Evolutionary conservation across 164 flowering plant species (phyloP).

Genomic region (Brasenia schreberi): DNA sequence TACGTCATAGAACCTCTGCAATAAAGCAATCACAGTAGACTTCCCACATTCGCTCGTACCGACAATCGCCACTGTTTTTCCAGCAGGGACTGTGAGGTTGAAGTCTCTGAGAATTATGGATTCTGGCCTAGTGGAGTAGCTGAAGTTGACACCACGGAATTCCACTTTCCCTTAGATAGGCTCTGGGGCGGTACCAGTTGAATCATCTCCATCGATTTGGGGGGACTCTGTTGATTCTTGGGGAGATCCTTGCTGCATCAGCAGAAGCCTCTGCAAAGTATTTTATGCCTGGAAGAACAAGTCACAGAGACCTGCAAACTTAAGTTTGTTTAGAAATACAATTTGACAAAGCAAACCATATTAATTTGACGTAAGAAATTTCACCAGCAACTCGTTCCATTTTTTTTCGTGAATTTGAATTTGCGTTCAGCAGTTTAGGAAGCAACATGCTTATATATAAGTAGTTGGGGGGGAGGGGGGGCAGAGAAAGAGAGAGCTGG

Average conservation of each 20-base stretch:
- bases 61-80: slow-evolving; percentile 73
- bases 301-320: slow-evolving; percentile 59
- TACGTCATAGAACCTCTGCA: slow-evolving; percentile 76
- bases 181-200: slow-evolving; percentile 34
- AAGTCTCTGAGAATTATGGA: slow-evolving; percentile 57
- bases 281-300: slow-evolving; percentile 70
- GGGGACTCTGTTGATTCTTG: slow-evolving; percentile 55
- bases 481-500: not conserved
- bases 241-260: slow-evolving; percentile 59
- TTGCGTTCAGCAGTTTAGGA: no score
- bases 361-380: no score
- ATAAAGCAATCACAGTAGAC: slow-evolving; percentile 66
- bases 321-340: no score
- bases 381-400: no score
- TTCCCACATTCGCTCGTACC: slow-evolving; percentile 94
- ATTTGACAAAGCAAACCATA: no score
- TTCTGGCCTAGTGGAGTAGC: slow-evolving; percentile 77
- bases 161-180: slow-evolving; percentile 40
- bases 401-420: no score
- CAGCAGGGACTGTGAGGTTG: slow-evolving; percentile 54
- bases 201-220: slow-evolving; percentile 48
- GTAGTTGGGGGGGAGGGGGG: not conserved
- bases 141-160: slow-evolving; percentile 47
- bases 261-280: slow-evolving; percentile 80
- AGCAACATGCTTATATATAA: no score